A percentile compares a stretch with the other conserved stretches of the same genome.
These are phyloP conservation scores for Talaromyces thailandensis DNA, from an alignment of 495 filamentous ascomycete genomes.

Conservation along the genomic window DNA sequence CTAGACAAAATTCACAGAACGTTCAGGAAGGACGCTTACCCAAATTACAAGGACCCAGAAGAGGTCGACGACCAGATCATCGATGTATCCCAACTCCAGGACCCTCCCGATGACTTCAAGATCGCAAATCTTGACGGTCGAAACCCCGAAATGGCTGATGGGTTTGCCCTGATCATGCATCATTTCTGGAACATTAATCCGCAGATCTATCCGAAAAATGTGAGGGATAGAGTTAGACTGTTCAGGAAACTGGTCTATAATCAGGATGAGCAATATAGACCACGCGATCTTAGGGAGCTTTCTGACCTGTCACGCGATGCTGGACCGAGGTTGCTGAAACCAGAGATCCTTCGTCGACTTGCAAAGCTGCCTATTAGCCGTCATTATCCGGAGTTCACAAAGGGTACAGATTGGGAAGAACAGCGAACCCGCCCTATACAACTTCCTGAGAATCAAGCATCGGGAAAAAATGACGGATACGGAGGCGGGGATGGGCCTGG, in stretches of 20 bases:
- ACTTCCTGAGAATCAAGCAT: neutral
- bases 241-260: slow-evolving; percentile 25
- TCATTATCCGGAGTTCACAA: slow-evolving; percentile 11
- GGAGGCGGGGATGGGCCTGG: neutral
- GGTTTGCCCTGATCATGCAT: slow-evolving; percentile 8
- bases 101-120: slow-evolving; percentile 16
- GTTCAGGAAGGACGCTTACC: neutral
- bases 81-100: slow-evolving; percentile 12
- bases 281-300: slow-evolving; percentile 10
- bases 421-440: neutral
- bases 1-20: neutral
- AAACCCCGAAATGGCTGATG: neutral
- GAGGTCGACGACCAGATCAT: slow-evolving; percentile 5
- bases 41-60: slow-evolving; percentile 8
- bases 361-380: slow-evolving; percentile 18
- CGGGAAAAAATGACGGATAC: neutral
- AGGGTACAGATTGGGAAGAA: neutral
- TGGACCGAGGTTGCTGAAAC: slow-evolving; percentile 26
- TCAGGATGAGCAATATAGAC: slow-evolving; percentile 12
- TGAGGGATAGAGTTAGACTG: neutral
- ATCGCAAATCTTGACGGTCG: slow-evolving; percentile 1
- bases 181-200: slow-evolving; percentile 26
- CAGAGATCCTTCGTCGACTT: slow-evolving; percentile 6
- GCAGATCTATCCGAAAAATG: neutral
- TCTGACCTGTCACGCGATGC: slow-evolving; percentile 19